These are phyloP conservation scores for Vararia minispora DNA, from an alignment of 768 basidiomycete genomes.

Conservation along the genomic window DNA sequence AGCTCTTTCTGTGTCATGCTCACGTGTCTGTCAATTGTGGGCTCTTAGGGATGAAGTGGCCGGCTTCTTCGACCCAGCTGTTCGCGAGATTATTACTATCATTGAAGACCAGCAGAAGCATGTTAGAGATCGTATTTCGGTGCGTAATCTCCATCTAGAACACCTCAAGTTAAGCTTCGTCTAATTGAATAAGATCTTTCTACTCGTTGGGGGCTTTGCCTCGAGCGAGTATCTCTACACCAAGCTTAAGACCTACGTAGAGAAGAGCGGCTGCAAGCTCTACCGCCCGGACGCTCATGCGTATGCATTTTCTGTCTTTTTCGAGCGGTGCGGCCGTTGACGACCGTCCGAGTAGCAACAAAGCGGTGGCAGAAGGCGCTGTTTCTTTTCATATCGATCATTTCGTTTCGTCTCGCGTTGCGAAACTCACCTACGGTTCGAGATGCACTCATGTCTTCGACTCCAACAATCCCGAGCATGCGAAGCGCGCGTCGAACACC, in stretches of 20 bases:
- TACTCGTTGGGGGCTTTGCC: slow-evolving; percentile 45
- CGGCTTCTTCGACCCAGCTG: too few relatives aligned
- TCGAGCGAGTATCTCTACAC: slow-evolving; percentile 38
- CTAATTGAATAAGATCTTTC: too few relatives aligned
- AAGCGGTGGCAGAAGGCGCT: slow-evolving; percentile 44
- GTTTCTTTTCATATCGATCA: slow-evolving; percentile 33
- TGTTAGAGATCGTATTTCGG: too few relatives aligned
- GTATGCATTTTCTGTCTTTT: slow-evolving; percentile 24
- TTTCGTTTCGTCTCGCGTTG: slow-evolving; percentile 35
- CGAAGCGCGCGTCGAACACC: slow-evolving; percentile 20
- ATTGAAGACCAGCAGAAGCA: too few relatives aligned
- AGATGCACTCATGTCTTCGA: slow-evolving; percentile 28
- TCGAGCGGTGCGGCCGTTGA: neutral
- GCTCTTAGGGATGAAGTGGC: too few relatives aligned
- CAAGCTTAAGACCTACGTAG: slow-evolving; percentile 28
- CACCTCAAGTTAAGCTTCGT: too few relatives aligned
- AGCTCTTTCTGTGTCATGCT: too few relatives aligned
- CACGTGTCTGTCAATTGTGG: too few relatives aligned
- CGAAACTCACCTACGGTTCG: slow-evolving; percentile 38
- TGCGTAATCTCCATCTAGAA: too few relatives aligned
- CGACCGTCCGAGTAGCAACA: slow-evolving; percentile 23
- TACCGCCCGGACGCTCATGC: slow-evolving; percentile 43
- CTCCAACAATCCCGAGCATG: slow-evolving; percentile 28
- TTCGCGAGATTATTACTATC: too few relatives aligned
- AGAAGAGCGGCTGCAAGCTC: slow-evolving; percentile 27